Base-by-base conservation (phyloP, 768 basidiomycete species). In the Termitomyces titanicus region DNA sequence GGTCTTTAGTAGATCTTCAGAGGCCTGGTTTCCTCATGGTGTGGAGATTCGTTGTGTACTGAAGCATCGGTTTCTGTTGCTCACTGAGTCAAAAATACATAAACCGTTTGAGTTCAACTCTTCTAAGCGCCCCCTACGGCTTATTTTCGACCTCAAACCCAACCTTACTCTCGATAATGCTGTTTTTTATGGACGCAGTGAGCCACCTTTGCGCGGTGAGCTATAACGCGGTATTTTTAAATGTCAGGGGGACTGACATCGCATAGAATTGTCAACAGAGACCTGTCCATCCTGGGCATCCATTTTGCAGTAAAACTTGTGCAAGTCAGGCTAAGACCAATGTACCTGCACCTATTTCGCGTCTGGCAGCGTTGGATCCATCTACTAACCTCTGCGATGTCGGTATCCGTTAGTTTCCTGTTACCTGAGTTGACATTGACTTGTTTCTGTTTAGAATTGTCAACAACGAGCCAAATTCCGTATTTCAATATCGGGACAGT, bases 401-500 rank as follows among this genome's bases (percentile, higher is more conserved):
- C 64, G 43, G 77, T 67, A 34, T 34, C 10, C 10, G 24, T 27
- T 2, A n/a, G 9, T 27, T 44, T 44, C n/a, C 11, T 18, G 12
- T 34, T 12, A 22, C 31, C 18, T 31, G 6, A 12, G 31, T 11
- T 13, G 12, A 34, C 13, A 10, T 33, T 20, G 5, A 17, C 33
- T 22, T 34, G 9, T 17, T 17, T 20, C n/a, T 24, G 15, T 45
- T 8, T 60, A 86, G 85, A 78, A 78, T 57, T 86, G 85, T 66
- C 78, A 79, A 55, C 74, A 74, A 57, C 78, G 82, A 38, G 83
- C 84, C 34, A 86, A 84, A 61, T 78, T 79, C 58, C 72, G 71
- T 20, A 84, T 86, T 10, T 25, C 47, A 61, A 80, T 81, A 22
- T 76, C 74, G 8, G 77, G 76, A 47, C 18, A 47, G 22, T 49